Conservation (phyloP, 805 yeast species). For the Yamadazyma kitorensis region DNA sequence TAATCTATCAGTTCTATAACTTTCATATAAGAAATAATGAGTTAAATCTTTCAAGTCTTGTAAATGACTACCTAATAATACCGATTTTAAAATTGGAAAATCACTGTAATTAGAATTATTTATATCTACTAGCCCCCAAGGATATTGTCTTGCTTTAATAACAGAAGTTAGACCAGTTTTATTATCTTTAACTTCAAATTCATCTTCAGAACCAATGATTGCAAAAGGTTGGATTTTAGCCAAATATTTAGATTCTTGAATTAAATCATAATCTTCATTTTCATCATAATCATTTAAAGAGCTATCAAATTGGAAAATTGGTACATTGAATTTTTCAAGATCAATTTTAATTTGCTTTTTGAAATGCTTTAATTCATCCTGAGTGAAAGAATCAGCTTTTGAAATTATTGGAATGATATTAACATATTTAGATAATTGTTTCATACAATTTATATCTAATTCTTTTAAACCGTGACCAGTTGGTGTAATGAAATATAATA, state of each 20-base stretch:
- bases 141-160: constrained; percentile 63
- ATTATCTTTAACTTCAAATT: constrained; percentile 40
- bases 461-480: constrained; percentile 79
- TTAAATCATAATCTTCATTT: constrained; percentile 72
- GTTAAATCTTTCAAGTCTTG: constrained; percentile 80
- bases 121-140: constrained; percentile 70
- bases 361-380: constrained; percentile 57
- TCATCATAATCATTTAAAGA: constrained; percentile 52
- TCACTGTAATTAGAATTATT: constrained; percentile 52
- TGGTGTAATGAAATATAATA: constrained; percentile 75
- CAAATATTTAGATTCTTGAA: constrained; percentile 64
- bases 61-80: constrained; percentile 77
- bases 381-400: constrained; percentile 76
- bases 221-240: constrained; percentile 75
- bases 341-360: constrained; percentile 60
- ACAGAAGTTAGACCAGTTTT: constrained; percentile 41
- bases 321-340: constrained; percentile 66
- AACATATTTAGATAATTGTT: constrained; percentile 63
- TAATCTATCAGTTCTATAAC: constrained; percentile 74
- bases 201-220: constrained; percentile 61
- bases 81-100: constrained; percentile 60
- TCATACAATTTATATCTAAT: constrained; percentile 72
- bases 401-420: constrained; percentile 82
- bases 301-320: constrained; percentile 70
- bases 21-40: constrained; percentile 71